Percentiles rank a stretch among this genome's conserved stretches.
phyloP scores from a whole-genome alignment of 352 stramenopile genomes.

The Peronospora belbahrii region DNA sequence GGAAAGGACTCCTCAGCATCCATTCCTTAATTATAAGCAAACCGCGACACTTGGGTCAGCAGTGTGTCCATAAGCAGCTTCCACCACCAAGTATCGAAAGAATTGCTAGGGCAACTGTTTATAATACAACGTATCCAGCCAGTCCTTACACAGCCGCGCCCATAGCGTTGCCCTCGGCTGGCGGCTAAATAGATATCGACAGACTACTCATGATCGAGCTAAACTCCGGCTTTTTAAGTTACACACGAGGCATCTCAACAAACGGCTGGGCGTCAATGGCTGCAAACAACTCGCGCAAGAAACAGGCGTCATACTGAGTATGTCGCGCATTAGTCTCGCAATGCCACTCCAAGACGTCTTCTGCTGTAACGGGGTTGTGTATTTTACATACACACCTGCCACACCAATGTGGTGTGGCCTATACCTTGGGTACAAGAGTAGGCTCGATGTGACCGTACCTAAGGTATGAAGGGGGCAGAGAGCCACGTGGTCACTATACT shows the following conservation, averaged over 20 bases:
- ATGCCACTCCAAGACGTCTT: no score
- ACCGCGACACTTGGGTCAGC: constrained; percentile 74
- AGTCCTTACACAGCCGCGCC: constrained; percentile 91
- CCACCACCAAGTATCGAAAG: constrained; percentile 72
- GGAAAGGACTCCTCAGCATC: constrained; percentile 2
- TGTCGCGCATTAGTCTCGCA: no score
- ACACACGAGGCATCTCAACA: constrained; percentile 85
- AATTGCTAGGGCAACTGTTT: constrained; percentile 19
- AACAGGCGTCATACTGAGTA: no score
- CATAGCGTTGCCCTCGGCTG: constrained; percentile 83
- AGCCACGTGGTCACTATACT: no score
- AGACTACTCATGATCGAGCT: constrained; percentile 67
- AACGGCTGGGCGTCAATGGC: constrained; percentile 65
- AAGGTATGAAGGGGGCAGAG: no score
- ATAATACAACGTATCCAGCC: constrained; percentile 85
- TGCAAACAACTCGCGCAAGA: constrained; percentile 51
- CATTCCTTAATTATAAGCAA: constrained; percentile 81
- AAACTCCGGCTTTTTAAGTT: constrained; percentile 73
- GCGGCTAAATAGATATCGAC: constrained; percentile 87
- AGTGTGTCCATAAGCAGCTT: constrained; percentile 94
- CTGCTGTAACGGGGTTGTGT: no score
- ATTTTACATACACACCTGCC: no score
- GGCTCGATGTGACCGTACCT: no score
- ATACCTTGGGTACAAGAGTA: no score
- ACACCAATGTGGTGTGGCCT: no score